Base-by-base conservation (phyloP, 257 asterid species). In the Leptodermis oblonga region DNA sequence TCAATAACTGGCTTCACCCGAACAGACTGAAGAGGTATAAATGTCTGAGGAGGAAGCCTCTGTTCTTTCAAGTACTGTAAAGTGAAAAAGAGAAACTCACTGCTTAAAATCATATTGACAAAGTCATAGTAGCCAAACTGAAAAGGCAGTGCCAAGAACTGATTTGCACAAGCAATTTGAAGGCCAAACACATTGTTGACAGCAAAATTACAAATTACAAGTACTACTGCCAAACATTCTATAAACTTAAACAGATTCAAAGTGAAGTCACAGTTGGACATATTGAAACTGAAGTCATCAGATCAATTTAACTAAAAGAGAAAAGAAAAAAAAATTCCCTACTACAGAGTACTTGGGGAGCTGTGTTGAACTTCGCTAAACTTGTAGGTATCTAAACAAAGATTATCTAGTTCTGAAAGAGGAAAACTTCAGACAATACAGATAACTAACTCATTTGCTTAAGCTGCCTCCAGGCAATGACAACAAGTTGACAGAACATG, bases 11-110 rank as follows among this genome's bases (percentile, higher is more conserved):
- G 97, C 81, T 86, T 89, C 75, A 94, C 96, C 65, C 99, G 96
- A 73, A 94, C 96, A 20, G 97, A 87, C 76, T 78, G 83, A 75
- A 91, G 97, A 73, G 99, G 99, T 73, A 94, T 94, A 81, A 94
- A 94, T 63, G 97, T 94, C 85, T 86, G 97, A 60, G 99, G 97
- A 68, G 99, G 97, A 74, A 94, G 97, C 88, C 95, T 85, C 77
- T 94, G 99, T 81, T 91, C 97, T 78, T 94, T 94, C 85, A 91
- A 72, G 83, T 94, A 94, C 99, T 94, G 92, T 52, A 79, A 69
- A n/a, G n/a, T n/a, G n/a, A n/a, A n/a, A n/a, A 65, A 67, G 79
- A 73, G 77, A 59, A 79, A 76, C 37, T 56, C 56, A 42, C 53
- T 25, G 26, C 15, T 66, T 52, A 46, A 66, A 66, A 66, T 66